Conservation (phyloP, 768 basidiomycete species). For the Termitomyces eurrhizus region DNA sequence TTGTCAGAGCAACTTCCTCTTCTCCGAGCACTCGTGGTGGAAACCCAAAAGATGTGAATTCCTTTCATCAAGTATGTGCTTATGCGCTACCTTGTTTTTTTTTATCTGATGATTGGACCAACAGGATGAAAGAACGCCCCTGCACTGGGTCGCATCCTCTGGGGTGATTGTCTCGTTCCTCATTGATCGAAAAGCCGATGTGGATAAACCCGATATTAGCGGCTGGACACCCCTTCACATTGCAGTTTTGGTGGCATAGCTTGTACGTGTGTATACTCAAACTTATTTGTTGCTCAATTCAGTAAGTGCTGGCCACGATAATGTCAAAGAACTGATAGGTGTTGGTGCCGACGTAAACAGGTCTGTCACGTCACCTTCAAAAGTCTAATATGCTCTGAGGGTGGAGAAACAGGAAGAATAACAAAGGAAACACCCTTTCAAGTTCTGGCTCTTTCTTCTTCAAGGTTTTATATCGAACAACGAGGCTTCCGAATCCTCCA, state of each 20-base stretch:
- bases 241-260: constrained; percentile 44
- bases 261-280: constrained; percentile 7
- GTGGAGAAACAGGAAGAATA: constrained; percentile 49
- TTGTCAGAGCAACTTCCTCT: constrained; percentile 63
- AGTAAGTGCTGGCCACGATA: constrained; percentile 83
- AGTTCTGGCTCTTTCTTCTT: constrained; percentile 25
- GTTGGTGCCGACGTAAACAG: constrained; percentile 79
- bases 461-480: constrained; percentile 11
- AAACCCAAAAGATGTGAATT: constrained; percentile 61
- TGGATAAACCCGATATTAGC: constrained; percentile 59
- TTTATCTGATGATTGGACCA: background rate
- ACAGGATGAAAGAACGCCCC: constrained; percentile 74
- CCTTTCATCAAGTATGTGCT: constrained; percentile 53
- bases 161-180: constrained; percentile 63
- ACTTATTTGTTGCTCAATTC: constrained; percentile 16
- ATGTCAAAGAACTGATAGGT: constrained; percentile 69
- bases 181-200: constrained; percentile 65
- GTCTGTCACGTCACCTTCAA: constrained; percentile 25
- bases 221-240: constrained; percentile 84
- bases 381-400: constrained; percentile 17
- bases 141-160: constrained; percentile 84
- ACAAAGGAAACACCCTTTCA: constrained; percentile 84
- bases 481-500: constrained; percentile 29
- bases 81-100: background rate
- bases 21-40: constrained; percentile 59